Conservation (phyloP, 2,329 filamentous ascomycete species). For the Geosmithia putterillii region DNA sequence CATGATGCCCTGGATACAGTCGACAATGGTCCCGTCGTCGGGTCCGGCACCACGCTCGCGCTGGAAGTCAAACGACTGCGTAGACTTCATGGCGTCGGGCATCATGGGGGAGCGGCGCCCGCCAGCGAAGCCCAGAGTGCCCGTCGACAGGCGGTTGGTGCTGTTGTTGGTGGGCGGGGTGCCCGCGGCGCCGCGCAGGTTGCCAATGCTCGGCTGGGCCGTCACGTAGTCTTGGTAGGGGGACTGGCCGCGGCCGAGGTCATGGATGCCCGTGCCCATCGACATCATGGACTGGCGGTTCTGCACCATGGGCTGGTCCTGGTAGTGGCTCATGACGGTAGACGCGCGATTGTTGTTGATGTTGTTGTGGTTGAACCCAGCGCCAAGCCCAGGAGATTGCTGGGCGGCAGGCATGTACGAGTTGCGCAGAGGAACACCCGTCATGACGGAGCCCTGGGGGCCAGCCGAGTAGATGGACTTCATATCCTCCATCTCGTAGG, state of each 20-base stretch:
- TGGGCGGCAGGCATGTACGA: conserved; percentile 67
- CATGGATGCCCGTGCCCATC: conserved; percentile 33
- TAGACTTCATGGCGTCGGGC: conserved; percentile 33
- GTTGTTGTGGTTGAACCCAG: conserved; percentile 53
- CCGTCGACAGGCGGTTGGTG: conserved; percentile 27
- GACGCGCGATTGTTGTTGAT: conserved; percentile 37
- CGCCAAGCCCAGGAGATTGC: not conserved
- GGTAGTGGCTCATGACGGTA: conserved; percentile 31
- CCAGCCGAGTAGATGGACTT: conserved; percentile 91
- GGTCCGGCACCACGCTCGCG: conserved; percentile 49
- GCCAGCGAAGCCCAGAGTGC: conserved; percentile 32
- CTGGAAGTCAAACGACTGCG: conserved; percentile 48
- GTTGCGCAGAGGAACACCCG: conserved; percentile 63
- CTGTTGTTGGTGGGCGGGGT: conserved; percentile 20
- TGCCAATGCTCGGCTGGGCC: conserved; percentile 50
- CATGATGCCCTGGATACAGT: conserved; percentile 74
- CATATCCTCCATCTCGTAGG: conserved; percentile 97
- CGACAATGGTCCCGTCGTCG: conserved; percentile 68
- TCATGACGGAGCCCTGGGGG: conserved; percentile 75
- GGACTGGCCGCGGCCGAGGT: conserved; percentile 36
- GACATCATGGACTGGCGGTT: conserved; percentile 66
- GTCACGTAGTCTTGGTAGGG: conserved; percentile 44
- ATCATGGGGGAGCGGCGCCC: conserved; percentile 34
- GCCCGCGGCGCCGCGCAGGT: conserved; percentile 35
- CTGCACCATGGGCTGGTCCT: conserved; percentile 36